Percentiles rank a stretch among this genome's conserved stretches.
Conservation (phyloP, 2,329 filamentous ascomycete genomes). For the Pseudonectria buxi region DNA sequence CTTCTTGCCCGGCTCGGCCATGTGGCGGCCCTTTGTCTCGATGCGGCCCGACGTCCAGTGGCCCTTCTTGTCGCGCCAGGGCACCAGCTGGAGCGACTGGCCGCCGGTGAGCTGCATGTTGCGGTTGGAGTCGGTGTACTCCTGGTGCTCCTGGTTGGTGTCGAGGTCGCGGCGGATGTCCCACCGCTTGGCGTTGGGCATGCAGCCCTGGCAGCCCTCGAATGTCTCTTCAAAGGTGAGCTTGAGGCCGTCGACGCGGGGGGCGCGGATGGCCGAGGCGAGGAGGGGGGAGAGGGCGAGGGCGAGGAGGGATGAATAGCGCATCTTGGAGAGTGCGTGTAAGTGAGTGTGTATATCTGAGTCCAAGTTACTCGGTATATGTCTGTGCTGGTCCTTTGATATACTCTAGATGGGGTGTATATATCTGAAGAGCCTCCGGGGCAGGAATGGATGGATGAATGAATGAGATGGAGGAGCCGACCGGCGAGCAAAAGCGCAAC, state of each 20-base stretch:
- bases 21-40: slow-evolving; percentile 41
- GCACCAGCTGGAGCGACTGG: slow-evolving; percentile 45
- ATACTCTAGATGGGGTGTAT: neutral
- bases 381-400: slow-evolving; percentile 2
- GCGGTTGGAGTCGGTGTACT: slow-evolving; percentile 35
- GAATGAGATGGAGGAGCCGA: neutral
- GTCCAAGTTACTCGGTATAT: neutral
- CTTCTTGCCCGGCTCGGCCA: slow-evolving; percentile 31
- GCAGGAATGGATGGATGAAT: slow-evolving; percentile 1
- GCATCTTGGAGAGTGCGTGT: slow-evolving; percentile 15
- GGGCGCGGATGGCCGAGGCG: slow-evolving; percentile 30
- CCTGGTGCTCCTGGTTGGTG: slow-evolving; percentile 43
- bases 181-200: slow-evolving; percentile 36
- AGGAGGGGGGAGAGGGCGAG: slow-evolving; percentile 17
- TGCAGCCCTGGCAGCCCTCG: slow-evolving; percentile 30
- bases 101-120: slow-evolving; percentile 47
- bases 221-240: slow-evolving; percentile 42
- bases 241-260: slow-evolving; percentile 33
- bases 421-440: slow-evolving; percentile 2
- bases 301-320: slow-evolving; percentile 13
- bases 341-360: slow-evolving; percentile 5
- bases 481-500: neutral
- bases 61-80: slow-evolving; percentile 31
- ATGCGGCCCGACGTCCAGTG: slow-evolving; percentile 45
- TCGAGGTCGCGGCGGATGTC: slow-evolving; percentile 37